Percentiles rank a stretch among this genome's conserved stretches.
Conservation (phyloP, 371 early-diverging fungal species). For the Actinomucor elegans region DNA sequence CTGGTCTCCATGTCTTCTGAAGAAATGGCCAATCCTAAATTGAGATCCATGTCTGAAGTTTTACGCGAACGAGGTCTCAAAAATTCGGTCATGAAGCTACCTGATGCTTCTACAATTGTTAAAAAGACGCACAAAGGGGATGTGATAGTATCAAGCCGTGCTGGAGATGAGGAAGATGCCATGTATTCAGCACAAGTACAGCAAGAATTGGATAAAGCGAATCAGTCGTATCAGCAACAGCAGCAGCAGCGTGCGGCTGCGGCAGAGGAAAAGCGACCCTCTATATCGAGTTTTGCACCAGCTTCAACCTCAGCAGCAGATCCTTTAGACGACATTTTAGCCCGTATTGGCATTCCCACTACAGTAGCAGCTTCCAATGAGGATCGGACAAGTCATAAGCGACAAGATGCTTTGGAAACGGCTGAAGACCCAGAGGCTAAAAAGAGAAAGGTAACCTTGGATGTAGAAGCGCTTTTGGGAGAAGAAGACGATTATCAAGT, state of each 20-base stretch:
- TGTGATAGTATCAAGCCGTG: slow-evolving; percentile 40
- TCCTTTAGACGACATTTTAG: slow-evolving; percentile 36
- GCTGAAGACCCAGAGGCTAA: slow-evolving; percentile 10
- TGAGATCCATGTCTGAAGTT: slow-evolving; percentile 61
- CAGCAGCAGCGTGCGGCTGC: not conserved
- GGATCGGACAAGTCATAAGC: slow-evolving; percentile 8
- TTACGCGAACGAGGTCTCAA: slow-evolving; percentile 63
- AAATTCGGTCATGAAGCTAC: slow-evolving; percentile 59
- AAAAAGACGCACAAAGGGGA: slow-evolving; percentile 82
- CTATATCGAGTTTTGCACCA: not conserved
- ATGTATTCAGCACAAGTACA: slow-evolving; percentile 18
- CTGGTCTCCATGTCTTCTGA: slow-evolving; percentile 73
- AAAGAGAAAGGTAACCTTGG: slow-evolving; percentile 32
- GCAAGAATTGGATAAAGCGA: not conserved
- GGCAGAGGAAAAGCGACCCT: not conserved
- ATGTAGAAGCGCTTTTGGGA: slow-evolving; percentile 34
- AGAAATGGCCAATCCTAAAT: slow-evolving; percentile 77
- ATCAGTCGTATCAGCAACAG: not conserved
- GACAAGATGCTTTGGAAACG: not conserved
- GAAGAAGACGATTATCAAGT: slow-evolving; percentile 31
- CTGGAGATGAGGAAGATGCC: slow-evolving; percentile 7
- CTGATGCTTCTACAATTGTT: slow-evolving; percentile 55
- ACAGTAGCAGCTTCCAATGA: slow-evolving; percentile 3
- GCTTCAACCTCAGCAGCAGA: slow-evolving; percentile 7
- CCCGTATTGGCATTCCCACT: slow-evolving; percentile 31